These are phyloP conservation scores for Deinandra increscens DNA, from an alignment of 129 eudicot species.

Conservation along the genomic window DNA sequence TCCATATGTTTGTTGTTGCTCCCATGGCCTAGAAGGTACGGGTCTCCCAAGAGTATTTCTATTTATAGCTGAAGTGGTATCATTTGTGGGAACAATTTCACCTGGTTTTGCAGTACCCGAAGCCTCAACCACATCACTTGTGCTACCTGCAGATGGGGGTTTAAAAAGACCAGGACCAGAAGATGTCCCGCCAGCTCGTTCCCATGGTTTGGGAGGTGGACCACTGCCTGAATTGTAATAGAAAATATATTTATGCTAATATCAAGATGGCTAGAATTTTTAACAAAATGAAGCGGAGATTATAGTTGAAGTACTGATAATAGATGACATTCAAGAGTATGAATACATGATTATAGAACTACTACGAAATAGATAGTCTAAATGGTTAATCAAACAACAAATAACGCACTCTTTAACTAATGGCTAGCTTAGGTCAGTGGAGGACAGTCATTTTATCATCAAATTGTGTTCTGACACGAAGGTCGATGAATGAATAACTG, in stretches of 20 bases:
- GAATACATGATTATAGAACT: background rate
- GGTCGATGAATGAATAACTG: background rate
- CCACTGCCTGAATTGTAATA: constrained; percentile 41
- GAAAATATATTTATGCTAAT: constrained; percentile 2
- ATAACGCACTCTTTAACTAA: background rate
- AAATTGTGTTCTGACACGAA: background rate
- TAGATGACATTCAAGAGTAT: background rate
- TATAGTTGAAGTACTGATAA: background rate
- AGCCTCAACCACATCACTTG: constrained; percentile 89
- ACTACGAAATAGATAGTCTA: background rate
- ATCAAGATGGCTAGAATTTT: background rate
- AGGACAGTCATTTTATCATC: background rate
- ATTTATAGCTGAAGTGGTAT: constrained; percentile 48
- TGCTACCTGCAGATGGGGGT: constrained; percentile 84
- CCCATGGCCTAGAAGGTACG: constrained; percentile 90
- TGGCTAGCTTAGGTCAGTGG: background rate
- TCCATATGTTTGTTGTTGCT: constrained; percentile 73
- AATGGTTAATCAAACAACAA: background rate
- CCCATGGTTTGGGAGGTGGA: constrained; percentile 96
- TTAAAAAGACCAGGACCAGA: constrained; percentile 78
- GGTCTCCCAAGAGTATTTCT: constrained; percentile 73
- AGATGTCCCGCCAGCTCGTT: constrained; percentile 67
- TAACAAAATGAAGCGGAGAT: background rate
- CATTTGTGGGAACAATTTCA: constrained; percentile 58
- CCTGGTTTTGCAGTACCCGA: constrained; percentile 92